Evolutionary conservation across 1,284 basidiomycete genomes (phyloP).

Genomic region (Pterulicium gracile): DNA sequence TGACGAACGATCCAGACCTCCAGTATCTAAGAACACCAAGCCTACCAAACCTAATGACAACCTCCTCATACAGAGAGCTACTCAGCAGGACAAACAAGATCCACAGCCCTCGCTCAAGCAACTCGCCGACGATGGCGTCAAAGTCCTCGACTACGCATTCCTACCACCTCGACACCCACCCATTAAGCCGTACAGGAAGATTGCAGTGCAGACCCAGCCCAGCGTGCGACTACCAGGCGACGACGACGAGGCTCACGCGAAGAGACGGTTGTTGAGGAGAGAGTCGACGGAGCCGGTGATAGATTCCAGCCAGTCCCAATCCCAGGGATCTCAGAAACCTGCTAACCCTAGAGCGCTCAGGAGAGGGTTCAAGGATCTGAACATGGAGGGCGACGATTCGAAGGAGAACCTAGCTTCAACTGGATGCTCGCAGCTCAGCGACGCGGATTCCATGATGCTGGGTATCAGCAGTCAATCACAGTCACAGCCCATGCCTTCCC

Average conservation of each 20-base stretch:
- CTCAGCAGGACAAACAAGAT: no score
- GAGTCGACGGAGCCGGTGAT: slow-evolving; percentile 39
- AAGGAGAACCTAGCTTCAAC: slow-evolving; percentile 5
- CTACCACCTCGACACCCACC: slow-evolving; percentile 54
- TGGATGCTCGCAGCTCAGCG: slow-evolving; percentile 10
- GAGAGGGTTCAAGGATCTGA: slow-evolving; percentile 20
- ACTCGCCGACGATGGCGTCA: slow-evolving; percentile 40
- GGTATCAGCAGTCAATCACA: slow-evolving; percentile 5
- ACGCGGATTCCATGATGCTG: slow-evolving; percentile 6
- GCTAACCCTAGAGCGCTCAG: slow-evolving; percentile 15
- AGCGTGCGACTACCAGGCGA: slow-evolving; percentile 20
- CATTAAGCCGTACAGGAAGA: slow-evolving; percentile 30
- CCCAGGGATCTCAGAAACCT: neutral
- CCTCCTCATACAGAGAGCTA: no score
- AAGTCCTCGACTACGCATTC: slow-evolving; percentile 64
- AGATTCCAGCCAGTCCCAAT: slow-evolving; percentile 9
- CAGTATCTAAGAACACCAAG: no score
- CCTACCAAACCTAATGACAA: no score
- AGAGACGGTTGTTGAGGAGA: slow-evolving; percentile 28
- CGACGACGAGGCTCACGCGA: slow-evolving; percentile 12
- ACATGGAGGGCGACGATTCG: slow-evolving; percentile 12
- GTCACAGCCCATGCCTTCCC: slow-evolving; percentile 5
- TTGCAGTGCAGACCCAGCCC: slow-evolving; percentile 35
- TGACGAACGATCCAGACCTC: no score
- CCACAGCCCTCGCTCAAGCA: slow-evolving; percentile 25